Evolutionary conservation across 2,329 filamentous ascomycete species (phyloP).

Genomic region (Sclerotinia subarctica): DNA sequence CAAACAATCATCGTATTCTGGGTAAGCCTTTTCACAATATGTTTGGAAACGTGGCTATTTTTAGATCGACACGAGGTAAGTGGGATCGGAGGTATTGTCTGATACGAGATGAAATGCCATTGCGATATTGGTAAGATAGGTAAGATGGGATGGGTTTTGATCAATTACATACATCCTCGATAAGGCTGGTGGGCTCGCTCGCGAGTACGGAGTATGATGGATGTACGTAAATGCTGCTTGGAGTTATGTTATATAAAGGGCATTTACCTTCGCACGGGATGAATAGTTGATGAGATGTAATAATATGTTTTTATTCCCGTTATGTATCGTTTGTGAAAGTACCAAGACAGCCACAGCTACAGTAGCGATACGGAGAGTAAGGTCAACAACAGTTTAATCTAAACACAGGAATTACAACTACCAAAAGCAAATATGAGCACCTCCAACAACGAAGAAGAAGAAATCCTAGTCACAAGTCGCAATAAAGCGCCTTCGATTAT

Average conservation of each 20-base stretch:
- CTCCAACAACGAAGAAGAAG: slow-evolving; percentile 19
- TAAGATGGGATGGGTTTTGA: not conserved
- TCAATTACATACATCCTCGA: not conserved
- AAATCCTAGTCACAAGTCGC: slow-evolving; percentile 32
- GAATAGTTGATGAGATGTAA: not conserved
- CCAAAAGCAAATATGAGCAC: not conserved
- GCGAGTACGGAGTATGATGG: not conserved
- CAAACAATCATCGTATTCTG: too few relatives aligned
- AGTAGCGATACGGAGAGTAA: not conserved
- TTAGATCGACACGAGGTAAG: not conserved
- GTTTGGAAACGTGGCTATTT: not conserved
- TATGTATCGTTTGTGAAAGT: not conserved
- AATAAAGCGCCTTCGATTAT: slow-evolving; percentile 33
- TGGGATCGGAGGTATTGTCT: not conserved
- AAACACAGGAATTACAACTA: not conserved
- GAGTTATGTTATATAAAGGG: not conserved
- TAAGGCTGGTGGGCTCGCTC: not conserved
- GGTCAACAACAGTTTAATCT: not conserved
- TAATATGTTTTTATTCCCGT: not conserved
- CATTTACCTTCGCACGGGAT: not conserved
- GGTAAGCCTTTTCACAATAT: too few relatives aligned
- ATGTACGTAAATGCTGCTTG: not conserved
- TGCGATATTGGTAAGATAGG: not conserved
- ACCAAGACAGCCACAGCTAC: not conserved
- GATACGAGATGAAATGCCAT: not conserved